Percentiles rank a stretch among this genome's conserved stretches.
Evolutionary conservation across 495 filamentous ascomycete species (phyloP).

Genomic region (Astrocystis sublimbata): DNA sequence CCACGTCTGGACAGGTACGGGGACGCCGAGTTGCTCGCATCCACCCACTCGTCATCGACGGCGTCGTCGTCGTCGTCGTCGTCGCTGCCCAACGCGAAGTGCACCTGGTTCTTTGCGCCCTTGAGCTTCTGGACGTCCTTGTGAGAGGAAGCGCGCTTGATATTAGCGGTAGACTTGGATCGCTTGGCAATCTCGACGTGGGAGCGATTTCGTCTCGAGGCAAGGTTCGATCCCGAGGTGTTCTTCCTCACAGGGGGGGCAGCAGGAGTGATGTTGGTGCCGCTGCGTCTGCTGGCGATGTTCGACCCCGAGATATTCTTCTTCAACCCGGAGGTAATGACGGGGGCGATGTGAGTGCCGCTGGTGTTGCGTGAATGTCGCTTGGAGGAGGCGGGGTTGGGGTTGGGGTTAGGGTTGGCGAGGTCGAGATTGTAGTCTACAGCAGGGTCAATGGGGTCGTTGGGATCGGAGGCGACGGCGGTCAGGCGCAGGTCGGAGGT

Average conservation of each 20-base stretch:
- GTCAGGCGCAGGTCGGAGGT: constrained; percentile 47
- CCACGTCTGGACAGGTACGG: constrained; percentile 52
- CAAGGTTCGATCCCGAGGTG: constrained; percentile 42
- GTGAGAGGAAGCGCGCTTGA: constrained; percentile 48
- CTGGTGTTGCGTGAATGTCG: constrained; percentile 28
- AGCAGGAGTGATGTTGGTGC: background rate
- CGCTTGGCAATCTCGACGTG: constrained; percentile 51
- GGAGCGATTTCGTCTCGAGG: constrained; percentile 49
- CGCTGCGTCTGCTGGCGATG: constrained; percentile 38
- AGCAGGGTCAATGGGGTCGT: too few relatives aligned
- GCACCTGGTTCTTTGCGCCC: constrained; percentile 42
- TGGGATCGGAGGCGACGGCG: constrained; percentile 32
- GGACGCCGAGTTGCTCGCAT: constrained; percentile 57
- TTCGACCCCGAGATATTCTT: constrained; percentile 45
- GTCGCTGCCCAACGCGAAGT: constrained; percentile 55
- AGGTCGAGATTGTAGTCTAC: too few relatives aligned
- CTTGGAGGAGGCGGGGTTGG: constrained; percentile 25
- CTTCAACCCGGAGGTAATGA: background rate
- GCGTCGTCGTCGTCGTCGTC: constrained; percentile 50
- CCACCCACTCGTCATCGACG: constrained; percentile 56
- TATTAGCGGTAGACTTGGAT: constrained; percentile 45
- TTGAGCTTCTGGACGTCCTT: constrained; percentile 43
- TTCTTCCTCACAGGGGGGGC: constrained; percentile 26
- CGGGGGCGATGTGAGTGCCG: constrained; percentile 21
- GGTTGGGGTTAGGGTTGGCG: constrained; percentile 33